Conservation (phyloP, 2,329 filamentous ascomycete genomes). For the Fusarium veterinarium region DNA sequence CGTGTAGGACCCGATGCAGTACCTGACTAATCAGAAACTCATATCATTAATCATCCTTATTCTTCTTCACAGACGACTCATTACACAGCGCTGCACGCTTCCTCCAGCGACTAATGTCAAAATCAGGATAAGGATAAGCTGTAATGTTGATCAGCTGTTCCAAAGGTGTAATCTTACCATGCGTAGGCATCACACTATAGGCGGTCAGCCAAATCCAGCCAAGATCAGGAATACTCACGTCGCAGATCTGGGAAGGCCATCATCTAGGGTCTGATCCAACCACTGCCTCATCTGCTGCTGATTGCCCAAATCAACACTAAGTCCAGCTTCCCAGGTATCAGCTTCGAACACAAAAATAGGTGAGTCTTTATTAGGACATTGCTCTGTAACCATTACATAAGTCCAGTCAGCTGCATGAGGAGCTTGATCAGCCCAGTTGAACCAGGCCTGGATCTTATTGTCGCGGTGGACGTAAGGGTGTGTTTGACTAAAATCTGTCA, state of each 20-base stretch:
- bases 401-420: conserved; percentile 21
- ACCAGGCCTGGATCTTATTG: conserved; percentile 12
- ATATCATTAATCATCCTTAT: neutral
- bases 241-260: neutral
- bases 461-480: conserved; percentile 18
- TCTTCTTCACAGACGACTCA: neutral
- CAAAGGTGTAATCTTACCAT: neutral
- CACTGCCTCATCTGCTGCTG: neutral
- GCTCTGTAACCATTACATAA: conserved; percentile 15
- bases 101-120: neutral
- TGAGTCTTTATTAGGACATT: neutral
- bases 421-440: conserved; percentile 19
- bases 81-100: neutral
- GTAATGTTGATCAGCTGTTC: neutral
- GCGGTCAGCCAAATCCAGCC: accelerated
- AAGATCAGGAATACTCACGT: neutral
- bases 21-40: accelerated
- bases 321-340: neutral
- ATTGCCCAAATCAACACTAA: neutral
- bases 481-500: neutral
- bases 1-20: accelerated
- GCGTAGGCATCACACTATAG: neutral
- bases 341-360: neutral
- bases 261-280: neutral
- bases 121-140: neutral